Evolutionary conservation across 2,329 filamentous ascomycete species (phyloP).

Genomic region (Exophiala oligosperma): DNA sequence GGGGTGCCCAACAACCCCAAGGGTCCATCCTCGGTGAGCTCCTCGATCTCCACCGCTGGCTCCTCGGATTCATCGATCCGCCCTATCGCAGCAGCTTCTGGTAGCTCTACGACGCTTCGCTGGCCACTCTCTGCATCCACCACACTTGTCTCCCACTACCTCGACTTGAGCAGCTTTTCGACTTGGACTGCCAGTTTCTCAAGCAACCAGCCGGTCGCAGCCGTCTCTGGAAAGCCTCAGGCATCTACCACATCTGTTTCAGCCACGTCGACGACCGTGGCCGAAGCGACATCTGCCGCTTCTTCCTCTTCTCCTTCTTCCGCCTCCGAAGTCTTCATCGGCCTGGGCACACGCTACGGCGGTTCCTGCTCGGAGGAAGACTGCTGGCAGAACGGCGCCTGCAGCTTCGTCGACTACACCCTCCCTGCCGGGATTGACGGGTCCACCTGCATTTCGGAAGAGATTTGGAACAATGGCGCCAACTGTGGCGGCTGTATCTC

Average conservation of each 20-base stretch:
- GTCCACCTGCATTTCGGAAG: slow-evolving; percentile 4
- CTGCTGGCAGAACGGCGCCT: slow-evolving; percentile 4
- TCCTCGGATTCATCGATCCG: too few species aligned
- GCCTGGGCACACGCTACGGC: slow-evolving; percentile 5
- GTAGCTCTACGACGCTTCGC: neutral
- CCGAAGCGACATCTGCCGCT: neutral
- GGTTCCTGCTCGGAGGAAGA: slow-evolving; percentile 3
- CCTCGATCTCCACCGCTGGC: too few species aligned
- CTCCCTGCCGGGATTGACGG: slow-evolving; percentile 3
- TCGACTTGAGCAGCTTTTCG: neutral
- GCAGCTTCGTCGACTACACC: slow-evolving; percentile 2
- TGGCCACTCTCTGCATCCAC: neutral
- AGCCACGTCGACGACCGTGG: neutral
- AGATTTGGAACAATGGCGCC: slow-evolving; percentile 2
- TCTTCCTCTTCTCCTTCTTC: neutral
- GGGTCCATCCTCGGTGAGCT: too few species aligned
- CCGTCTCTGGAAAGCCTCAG: too few species aligned
- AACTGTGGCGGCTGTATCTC: slow-evolving; percentile 9
- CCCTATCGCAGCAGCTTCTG: neutral
- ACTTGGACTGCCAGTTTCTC: neutral
- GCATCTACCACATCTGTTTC: neutral
- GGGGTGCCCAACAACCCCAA: too few species aligned
- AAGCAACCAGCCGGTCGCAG: too few species aligned
- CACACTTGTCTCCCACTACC: neutral
- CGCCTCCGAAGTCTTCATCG: neutral